Evolutionary conservation across 2,329 filamentous ascomycete species (phyloP), one percentile per base, ranked within the genome.

Genomic region (Fusarium palustre): DNA sequence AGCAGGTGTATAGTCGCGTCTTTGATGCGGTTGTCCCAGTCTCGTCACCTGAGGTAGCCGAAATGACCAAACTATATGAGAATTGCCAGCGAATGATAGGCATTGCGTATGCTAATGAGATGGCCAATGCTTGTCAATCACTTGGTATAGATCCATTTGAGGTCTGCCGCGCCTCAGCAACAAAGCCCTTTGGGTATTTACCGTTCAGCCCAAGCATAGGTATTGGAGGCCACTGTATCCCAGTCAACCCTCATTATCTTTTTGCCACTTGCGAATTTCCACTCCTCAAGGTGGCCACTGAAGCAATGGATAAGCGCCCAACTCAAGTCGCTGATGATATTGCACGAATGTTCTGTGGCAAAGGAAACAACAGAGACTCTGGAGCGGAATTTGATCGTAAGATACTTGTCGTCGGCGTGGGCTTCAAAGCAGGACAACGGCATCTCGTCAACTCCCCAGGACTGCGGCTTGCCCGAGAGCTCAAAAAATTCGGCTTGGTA

Each of bases 41-140:
- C 2, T 42, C 54, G 0, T 52, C 49, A 5, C 46, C 54, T 11
- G 54, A 57, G 25, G 54, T 52, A 3, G 54, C 54, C 0, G 46
- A 57, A 28, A 57, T 57, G 54, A 57, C 36, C 15, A 55, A 58
- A 7, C 20, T 39, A 5, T 55, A 59, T 9, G 41, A 47, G 31
- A 58, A 54, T 33, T 58, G 48, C 1, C 48, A 58, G 20, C 48
- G 48, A 0, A 54, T 58, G 55, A 33, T 58, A 22, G 53, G 55
- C 5, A 58, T 58, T 20, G 39, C 47, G 0, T 58, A 54, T 1
- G 55, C 38, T n/a, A 55, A 58, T 3, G 55, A 54, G 15, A 55
- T 45, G 55, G 48, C 55, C 3, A 39, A 59, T 20, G 38, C 56
- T 2, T 55, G 54, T 22, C 31, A 31, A 11, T 16, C n/a, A 4